phyloP scores from a whole-genome alignment of 2,329 filamentous ascomycete species.

The Penicillium sp. region DNA sequence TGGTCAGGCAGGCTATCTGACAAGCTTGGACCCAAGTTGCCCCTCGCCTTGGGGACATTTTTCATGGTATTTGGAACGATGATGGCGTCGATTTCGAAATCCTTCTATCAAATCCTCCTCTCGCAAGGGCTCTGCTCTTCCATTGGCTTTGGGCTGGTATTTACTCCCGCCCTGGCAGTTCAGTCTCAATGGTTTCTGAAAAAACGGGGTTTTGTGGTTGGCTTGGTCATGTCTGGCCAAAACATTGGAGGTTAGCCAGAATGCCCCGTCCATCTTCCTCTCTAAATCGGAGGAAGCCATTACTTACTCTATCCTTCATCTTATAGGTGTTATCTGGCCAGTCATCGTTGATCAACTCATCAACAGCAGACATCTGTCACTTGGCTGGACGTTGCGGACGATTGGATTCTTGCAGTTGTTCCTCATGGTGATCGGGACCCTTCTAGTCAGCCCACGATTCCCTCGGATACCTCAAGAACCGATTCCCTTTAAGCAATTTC shows the following conservation, averaged over 20 bases:
- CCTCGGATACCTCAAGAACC: background rate
- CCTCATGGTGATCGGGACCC: constrained; percentile 7
- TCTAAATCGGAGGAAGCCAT: background rate
- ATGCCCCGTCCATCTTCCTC: background rate
- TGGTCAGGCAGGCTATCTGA: background rate
- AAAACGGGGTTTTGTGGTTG: constrained; percentile 18
- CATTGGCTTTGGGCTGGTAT: constrained; percentile 12
- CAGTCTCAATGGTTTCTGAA: constrained; percentile 13
- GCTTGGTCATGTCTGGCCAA: constrained; percentile 18
- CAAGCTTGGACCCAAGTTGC: constrained; percentile 2
- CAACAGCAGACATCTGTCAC: background rate
- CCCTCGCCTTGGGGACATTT: constrained; percentile 12
- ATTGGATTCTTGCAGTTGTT: constrained; percentile 10
- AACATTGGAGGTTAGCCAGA: constrained; percentile 9
- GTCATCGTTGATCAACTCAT: background rate
- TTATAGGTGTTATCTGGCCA: constrained; percentile 9
- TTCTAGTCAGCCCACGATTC: constrained; percentile 3
- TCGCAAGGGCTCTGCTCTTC: constrained; percentile 17
- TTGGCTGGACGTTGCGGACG: constrained; percentile 13
- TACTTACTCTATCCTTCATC: background rate
- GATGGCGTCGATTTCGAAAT: constrained; percentile 3
- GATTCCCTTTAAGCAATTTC: constrained; percentile 5
- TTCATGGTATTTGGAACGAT: constrained; percentile 10
- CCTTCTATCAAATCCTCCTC: constrained; percentile 15
- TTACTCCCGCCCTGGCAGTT: constrained; percentile 16